Evolutionary conservation across 1,284 basidiomycete species (phyloP), one percentile per base, ranked within the genome.

Genomic region (Anthracocystis panici-leucophaei): DNA sequence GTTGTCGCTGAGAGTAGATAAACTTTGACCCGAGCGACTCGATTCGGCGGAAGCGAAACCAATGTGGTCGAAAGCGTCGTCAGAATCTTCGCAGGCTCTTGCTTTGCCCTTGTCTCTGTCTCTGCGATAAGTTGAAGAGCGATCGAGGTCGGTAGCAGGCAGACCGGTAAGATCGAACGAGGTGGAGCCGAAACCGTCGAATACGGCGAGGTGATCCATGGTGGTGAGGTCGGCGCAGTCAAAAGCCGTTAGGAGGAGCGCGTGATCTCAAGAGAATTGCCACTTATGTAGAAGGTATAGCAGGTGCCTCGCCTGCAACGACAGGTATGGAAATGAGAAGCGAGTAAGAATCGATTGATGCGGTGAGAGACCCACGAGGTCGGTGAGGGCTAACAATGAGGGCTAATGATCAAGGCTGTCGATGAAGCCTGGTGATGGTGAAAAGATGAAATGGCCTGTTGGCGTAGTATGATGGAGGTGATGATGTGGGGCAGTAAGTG

Each of bases 61-160:
- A 23, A 11, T 0, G 41, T 33, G 11, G 0, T 48, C 44, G 9
- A 27, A 14, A 10, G 42, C 31, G 18, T 61, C 55, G 2, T 50
- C 25, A 7, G 20, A 40, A 16, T 27, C 20, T 20, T 65, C 58
- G 27, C 41, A 31, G 8, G 68, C 68, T 57, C 68, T 44, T 3
- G 58, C 50, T 20, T 71, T 71, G 44, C 68, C 68, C 55, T 71
- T 71, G 40, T 71, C 58, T 10, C n/a, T 65, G 27, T 71, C 63
- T n/a, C 38, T 20, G 21, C 49, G 50, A 46, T 35, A 20, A 8
- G 49, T 33, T 14, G 49, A 40, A 4, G 62, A 51, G 2, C 29
- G 49, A 8, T 33, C n/a, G 31, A 52, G 44, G 12, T 65, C 57
- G 7, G 57, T 16, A 11, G 52, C 23, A 20, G 49, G 27, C 35